Conservation (phyloP, 192 early-diverging fungal genomes). For the Coemansia aciculifera region DNA sequence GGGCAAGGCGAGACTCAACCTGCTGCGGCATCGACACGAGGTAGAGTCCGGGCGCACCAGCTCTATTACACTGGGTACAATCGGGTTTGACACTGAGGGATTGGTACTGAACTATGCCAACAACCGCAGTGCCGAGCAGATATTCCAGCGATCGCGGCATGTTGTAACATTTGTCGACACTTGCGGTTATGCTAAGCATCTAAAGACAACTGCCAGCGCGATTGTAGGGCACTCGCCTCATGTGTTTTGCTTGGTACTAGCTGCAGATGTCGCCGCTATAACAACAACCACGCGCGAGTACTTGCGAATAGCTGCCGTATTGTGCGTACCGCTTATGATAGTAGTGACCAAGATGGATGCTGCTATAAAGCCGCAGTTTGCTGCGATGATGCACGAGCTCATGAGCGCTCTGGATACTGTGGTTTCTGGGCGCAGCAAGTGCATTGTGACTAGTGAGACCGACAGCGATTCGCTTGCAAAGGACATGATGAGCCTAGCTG, state of each 20-base stretch:
- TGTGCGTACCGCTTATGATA: slow-evolving; percentile 82
- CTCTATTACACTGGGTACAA: slow-evolving; percentile 80
- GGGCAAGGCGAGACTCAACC: slow-evolving; percentile 79
- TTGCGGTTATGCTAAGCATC: slow-evolving; percentile 85
- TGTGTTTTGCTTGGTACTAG: slow-evolving; percentile 81
- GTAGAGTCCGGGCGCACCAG: slow-evolving; percentile 90
- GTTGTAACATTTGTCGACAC: slow-evolving; percentile 86
- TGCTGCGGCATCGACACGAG: slow-evolving; percentile 90
- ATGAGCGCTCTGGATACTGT: slow-evolving; percentile 45
- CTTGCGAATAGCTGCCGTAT: slow-evolving; percentile 72
- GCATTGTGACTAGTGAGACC: slow-evolving; percentile 28
- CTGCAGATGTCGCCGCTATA: slow-evolving; percentile 66
- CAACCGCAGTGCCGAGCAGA: slow-evolving; percentile 76
- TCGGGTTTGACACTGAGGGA: slow-evolving; percentile 78
- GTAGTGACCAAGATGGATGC: slow-evolving; percentile 86
- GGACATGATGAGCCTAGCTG: slow-evolving; percentile 52
- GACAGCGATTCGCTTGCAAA: slow-evolving; percentile 27
- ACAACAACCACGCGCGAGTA: slow-evolving; percentile 76
- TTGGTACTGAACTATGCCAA: slow-evolving; percentile 74
- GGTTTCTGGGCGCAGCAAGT: slow-evolving; percentile 37
- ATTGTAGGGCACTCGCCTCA: slow-evolving; percentile 86
- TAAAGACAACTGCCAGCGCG: slow-evolving; percentile 89
- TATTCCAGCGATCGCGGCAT: slow-evolving; percentile 71
- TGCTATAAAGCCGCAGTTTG: slow-evolving; percentile 58
- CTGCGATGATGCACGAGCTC: slow-evolving; percentile 54